phyloP scores from a whole-genome alignment of 176 grass and related monocot genomes.

The Musa schizocarpa region DNA sequence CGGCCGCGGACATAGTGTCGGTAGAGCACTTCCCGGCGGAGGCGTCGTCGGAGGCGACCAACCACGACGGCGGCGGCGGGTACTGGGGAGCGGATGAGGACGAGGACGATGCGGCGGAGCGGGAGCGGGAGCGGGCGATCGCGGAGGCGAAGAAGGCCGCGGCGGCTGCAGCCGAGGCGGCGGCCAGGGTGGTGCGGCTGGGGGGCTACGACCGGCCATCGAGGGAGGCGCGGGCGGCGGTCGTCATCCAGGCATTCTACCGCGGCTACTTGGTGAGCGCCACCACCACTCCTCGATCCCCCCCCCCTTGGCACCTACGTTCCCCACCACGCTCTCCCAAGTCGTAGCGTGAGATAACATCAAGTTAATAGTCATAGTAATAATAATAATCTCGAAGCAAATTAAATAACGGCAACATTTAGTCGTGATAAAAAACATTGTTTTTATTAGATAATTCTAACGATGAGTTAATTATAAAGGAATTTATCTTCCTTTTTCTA shows the following conservation, averaged over 20 bases:
- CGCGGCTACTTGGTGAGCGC: constrained; percentile 58
- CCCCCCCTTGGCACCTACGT: no score
- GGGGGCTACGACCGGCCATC: constrained; percentile 24
- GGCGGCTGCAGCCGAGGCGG: constrained; percentile 38
- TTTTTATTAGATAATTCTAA: no score
- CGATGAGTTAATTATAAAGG: no score
- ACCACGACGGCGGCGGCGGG: constrained; percentile 27
- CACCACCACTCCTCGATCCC: background rate
- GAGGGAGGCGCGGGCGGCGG: constrained; percentile 53
- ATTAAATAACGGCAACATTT: no score
- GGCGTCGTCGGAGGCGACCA: constrained; percentile 38
- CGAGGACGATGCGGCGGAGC: constrained; percentile 14
- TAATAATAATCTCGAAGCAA: no score
- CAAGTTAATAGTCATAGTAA: no score
- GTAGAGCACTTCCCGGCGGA: constrained; percentile 59
- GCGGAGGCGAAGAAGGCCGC: constrained; percentile 5
- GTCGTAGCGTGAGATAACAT: no score
- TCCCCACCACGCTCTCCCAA: no score
- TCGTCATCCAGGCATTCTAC: constrained; percentile 71
- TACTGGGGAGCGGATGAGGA: background rate
- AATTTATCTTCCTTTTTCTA: no score
- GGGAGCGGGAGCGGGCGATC: background rate
- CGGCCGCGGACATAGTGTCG: constrained; percentile 41
- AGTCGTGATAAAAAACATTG: no score
- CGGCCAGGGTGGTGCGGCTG: constrained; percentile 51